Conservation (phyloP, 1,139 yeast genomes). For the Meyerozyma elateridarum region DNA sequence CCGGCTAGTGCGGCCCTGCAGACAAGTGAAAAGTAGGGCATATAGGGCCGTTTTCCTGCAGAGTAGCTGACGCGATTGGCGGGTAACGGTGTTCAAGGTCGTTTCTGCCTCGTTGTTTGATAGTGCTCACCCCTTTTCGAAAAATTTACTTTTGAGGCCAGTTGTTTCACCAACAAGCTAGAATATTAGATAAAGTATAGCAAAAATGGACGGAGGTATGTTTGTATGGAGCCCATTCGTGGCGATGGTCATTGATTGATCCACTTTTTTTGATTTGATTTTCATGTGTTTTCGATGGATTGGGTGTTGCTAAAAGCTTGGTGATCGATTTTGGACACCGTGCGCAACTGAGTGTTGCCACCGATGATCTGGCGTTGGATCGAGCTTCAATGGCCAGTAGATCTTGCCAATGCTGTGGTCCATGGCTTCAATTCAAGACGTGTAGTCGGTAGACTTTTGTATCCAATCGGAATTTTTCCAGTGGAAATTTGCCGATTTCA, state of each 20-base stretch:
- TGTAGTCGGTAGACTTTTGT: too few relatives aligned
- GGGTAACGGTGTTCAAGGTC: constrained; percentile 7
- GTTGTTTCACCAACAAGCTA: constrained; percentile 5
- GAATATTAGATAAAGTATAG: constrained; percentile 3
- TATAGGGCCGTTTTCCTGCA: constrained; percentile 3
- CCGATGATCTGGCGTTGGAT: too few relatives aligned
- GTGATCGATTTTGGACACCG: too few relatives aligned
- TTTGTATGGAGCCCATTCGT: too few relatives aligned
- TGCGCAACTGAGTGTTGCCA: too few relatives aligned
- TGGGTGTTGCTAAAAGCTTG: not conserved
- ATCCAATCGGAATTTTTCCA: too few relatives aligned
- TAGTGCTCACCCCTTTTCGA: constrained; percentile 8
- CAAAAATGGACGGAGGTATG: constrained; percentile 34
- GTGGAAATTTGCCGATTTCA: too few relatives aligned
- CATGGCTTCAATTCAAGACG: too few relatives aligned
- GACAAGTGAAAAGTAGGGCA: too few relatives aligned
- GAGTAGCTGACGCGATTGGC: constrained; percentile 9
- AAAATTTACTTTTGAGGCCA: constrained; percentile 6
- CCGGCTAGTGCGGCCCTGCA: not conserved
- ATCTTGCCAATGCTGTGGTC: too few relatives aligned
- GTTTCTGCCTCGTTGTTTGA: constrained; percentile 11
- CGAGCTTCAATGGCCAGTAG: too few relatives aligned
- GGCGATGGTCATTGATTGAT: not conserved
- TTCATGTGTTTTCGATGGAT: constrained; percentile 6
- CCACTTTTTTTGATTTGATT: constrained; percentile 5